Evolutionary conservation across 257 asterid species (phyloP).

Genomic region (Lycium barbarum): DNA sequence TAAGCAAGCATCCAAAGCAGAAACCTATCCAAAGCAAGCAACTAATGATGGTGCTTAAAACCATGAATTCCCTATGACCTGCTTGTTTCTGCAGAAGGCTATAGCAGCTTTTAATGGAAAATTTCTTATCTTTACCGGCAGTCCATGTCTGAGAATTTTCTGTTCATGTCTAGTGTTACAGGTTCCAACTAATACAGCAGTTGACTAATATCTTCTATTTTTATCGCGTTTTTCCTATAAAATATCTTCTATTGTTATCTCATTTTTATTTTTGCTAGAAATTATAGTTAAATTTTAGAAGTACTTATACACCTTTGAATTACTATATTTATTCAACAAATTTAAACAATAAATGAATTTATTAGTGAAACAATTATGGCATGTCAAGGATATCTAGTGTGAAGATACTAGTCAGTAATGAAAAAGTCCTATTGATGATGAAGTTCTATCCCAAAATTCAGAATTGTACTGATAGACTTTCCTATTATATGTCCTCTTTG

Average conservation of each 20-base stretch:
- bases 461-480: not conserved
- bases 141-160: no score
- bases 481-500: not conserved
- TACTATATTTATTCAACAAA: not conserved
- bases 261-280: not conserved
- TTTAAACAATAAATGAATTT: not conserved
- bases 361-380: not conserved
- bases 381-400: no score
- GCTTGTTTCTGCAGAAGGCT: not conserved
- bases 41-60: not conserved
- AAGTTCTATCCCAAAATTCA: not conserved
- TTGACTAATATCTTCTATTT: not conserved
- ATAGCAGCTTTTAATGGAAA: not conserved
- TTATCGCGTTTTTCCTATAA: not conserved
- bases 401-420: no score
- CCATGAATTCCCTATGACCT: not conserved
- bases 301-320: not conserved
- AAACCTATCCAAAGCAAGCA: not conserved
- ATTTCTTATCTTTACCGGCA: no score
- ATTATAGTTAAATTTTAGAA: not conserved
- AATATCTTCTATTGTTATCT: not conserved
- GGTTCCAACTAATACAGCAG: not conserved
- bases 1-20: not conserved
- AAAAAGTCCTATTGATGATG: not conserved
- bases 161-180: not conserved